Conservation (phyloP, 2,329 filamentous ascomycete genomes). For the Epichloe gansuensis region DNA sequence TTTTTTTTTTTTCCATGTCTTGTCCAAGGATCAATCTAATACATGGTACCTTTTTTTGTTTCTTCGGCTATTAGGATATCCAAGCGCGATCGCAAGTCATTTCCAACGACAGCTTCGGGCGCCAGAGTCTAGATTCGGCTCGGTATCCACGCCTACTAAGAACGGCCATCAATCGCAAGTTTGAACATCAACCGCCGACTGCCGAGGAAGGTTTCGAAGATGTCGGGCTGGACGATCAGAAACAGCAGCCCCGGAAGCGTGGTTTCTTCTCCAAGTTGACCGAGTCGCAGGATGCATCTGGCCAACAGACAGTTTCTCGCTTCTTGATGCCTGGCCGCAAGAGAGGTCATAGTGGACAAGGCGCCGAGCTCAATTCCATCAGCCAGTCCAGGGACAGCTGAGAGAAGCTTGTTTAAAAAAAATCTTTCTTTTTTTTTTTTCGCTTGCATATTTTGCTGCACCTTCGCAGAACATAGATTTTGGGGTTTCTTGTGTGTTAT, state of each 20-base stretch:
- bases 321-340: constrained; percentile 63
- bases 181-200: constrained; percentile 49
- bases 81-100: constrained; percentile 70
- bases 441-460: not conserved
- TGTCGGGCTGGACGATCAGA: constrained; percentile 70
- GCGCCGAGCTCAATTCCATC: constrained; percentile 58
- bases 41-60: not conserved
- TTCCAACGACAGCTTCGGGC: constrained; percentile 44
- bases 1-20: not conserved
- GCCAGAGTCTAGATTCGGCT: constrained; percentile 71
- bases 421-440: not conserved
- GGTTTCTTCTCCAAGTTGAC: constrained; percentile 69
- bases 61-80: constrained; percentile 53
- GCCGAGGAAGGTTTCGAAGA: constrained; percentile 81
- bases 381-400: constrained; percentile 23
- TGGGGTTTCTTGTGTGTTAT: not conserved
- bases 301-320: constrained; percentile 32
- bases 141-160: constrained; percentile 49
- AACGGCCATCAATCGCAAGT: constrained; percentile 44
- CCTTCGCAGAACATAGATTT: not conserved
- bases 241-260: constrained; percentile 39
- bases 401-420: constrained; percentile 1
- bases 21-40: not conserved
- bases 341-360: constrained; percentile 50
- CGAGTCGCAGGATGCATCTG: constrained; percentile 33